Conservation (phyloP, 139 green algal genomes). For the Chlorella sorokiniana region DNA sequence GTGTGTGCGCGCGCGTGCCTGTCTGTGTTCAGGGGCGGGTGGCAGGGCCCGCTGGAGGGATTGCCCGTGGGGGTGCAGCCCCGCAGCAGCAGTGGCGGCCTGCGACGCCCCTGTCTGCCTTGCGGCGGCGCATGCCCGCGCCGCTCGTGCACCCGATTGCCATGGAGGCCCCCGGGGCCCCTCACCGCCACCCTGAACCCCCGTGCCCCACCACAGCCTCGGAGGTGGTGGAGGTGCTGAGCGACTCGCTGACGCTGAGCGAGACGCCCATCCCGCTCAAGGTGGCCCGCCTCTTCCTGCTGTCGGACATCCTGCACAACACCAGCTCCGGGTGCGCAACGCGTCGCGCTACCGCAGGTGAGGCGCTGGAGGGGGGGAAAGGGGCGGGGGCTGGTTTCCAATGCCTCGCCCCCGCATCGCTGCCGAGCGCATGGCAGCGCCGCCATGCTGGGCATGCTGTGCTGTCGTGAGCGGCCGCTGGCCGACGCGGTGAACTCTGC, state of each 20-base stretch:
- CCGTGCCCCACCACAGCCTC: background rate
- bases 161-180: background rate
- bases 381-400: background rate
- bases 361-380: background rate
- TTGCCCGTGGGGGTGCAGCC: no score
- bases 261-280: slow-evolving; percentile 89
- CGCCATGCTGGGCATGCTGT: no score
- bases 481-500: no score
- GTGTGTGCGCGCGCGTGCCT: background rate
- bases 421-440: background rate
- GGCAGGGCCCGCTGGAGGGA: background rate
- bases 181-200: background rate
- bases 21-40: background rate
- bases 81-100: no score
- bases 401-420: no score
- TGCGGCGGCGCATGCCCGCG: background rate
- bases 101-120: background rate
- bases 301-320: slow-evolving; percentile 97
- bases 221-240: slow-evolving; percentile 83
- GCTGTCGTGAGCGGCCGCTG: no score
- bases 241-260: slow-evolving; percentile 79
- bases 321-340: slow-evolving; percentile 84
- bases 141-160: background rate
- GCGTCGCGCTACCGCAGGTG: slow-evolving; percentile 77
- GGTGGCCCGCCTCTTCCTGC: slow-evolving; percentile 86